Evolutionary conservation across 2,329 filamentous ascomycete species (phyloP).

Genomic region (Tolypocladium guangdongense): DNA sequence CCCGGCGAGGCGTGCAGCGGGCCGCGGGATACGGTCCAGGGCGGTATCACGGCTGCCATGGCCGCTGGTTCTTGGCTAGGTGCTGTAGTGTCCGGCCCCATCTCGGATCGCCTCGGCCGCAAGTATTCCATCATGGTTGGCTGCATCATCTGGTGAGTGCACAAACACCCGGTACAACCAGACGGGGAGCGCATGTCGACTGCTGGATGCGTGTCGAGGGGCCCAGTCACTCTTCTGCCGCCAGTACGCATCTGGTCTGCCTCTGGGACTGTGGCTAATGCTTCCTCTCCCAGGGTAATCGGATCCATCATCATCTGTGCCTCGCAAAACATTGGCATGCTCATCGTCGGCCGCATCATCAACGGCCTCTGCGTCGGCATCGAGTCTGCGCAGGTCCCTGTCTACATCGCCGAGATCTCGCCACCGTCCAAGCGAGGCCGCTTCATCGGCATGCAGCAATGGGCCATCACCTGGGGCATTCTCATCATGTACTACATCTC

Average conservation of each 20-base stretch:
- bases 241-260: background rate
- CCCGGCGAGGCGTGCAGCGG: constrained; percentile 21
- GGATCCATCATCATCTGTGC: constrained; percentile 36
- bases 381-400: constrained; percentile 54
- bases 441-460: constrained; percentile 64
- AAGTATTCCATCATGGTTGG: constrained; percentile 41
- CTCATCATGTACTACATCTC: constrained; percentile 61
- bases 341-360: constrained; percentile 47
- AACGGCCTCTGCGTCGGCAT: constrained; percentile 59
- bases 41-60: constrained; percentile 40
- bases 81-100: constrained; percentile 33
- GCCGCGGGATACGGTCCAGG: constrained; percentile 31
- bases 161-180: too few species aligned
- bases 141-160: constrained; percentile 36
- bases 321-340: constrained; percentile 34
- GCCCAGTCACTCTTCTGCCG: background rate
- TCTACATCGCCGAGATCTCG: constrained; percentile 59
- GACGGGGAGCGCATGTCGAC: background rate
- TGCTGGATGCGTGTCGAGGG: background rate
- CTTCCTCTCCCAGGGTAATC: constrained; percentile 26
- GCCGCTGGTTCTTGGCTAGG: constrained; percentile 41
- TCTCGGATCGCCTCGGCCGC: constrained; percentile 38
- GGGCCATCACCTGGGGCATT: constrained; percentile 59
- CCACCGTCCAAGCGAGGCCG: constrained; percentile 43
- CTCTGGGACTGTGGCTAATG: background rate